Evolutionary conservation across 2,329 filamentous ascomycete genomes (phyloP), one percentile per base, ranked within the genome.

Genomic region (Mycosphaerella sp.): DNA sequence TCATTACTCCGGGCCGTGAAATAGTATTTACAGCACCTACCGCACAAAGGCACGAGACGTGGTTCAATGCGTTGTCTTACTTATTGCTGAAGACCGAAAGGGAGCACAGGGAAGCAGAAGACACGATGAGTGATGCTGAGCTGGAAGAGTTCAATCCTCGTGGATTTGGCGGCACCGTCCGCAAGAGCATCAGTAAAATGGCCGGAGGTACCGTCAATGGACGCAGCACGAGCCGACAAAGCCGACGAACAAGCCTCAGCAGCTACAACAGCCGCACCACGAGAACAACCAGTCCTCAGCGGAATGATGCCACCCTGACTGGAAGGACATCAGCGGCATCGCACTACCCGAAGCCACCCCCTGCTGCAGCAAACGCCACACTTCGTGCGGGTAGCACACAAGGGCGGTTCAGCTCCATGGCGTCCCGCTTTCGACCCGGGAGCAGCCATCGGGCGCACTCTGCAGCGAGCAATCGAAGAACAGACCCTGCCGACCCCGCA

Each of bases 31-130:
- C 93, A 1, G 95, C 92, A 59, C 85, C 89, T 2, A 98, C 93
- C 2, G 87, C 89, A 38, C 90, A 96, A 69, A 82, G 93, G 57
- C 93, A 98, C 67, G 93, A 98, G 74, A 97, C 91, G 0, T 98
- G 93, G 93, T 95, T 93, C 78, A 97, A 97, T 67, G 91, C 93
- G 0, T 78, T 98, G 51, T 95, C 89, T 1, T 98, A 98, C 69
- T 80, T 98, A 11, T 79, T 97, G 36, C 79, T 95, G 31, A 84
- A 91, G 44, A 90, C 82, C 32, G 76, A 72, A 26, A 71, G 78
- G 12, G 75, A 76, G 45, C 70, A 51, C 71, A 53, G 53, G 4
- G 64, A 69, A 50, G 79, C 76, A n/a, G 79, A 81, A 48, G 75
- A 80, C 43, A 70, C 73, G 39, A 79, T 87, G 59, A 84, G 75